Evolutionary conservation across 2,329 filamentous ascomycete genomes (phyloP).

Genomic region (Diaporthe humulicola): DNA sequence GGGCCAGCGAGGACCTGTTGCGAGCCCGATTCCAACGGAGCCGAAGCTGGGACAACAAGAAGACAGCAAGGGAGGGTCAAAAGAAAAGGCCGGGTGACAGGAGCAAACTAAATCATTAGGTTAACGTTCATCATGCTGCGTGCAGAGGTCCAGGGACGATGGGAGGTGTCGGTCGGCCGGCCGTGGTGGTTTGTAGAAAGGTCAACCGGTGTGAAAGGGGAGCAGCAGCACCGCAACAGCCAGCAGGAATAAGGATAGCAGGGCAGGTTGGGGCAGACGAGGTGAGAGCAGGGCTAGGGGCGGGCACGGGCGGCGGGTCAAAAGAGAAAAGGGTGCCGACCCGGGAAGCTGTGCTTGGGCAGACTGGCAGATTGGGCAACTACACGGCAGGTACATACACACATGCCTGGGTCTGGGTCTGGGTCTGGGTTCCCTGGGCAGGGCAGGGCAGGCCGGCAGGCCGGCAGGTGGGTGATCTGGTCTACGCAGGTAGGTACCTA

Average conservation of each 20-base stretch:
- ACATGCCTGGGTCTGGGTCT: not conserved
- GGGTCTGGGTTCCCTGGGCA: not conserved
- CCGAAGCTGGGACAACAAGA: constrained; percentile 3
- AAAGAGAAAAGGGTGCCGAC: constrained; percentile 21
- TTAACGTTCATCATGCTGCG: constrained; percentile 38
- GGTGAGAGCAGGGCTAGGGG: constrained; percentile 15
- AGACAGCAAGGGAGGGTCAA: constrained; percentile 34
- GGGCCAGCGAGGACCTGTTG: constrained; percentile 1
- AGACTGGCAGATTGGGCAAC: constrained; percentile 20
- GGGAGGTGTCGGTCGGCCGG: constrained; percentile 12
- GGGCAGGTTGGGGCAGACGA: not conserved
- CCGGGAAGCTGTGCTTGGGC: constrained; percentile 9
- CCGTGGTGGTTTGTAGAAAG: constrained; percentile 27
- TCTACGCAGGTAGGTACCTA: not conserved
- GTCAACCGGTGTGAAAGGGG: constrained; percentile 30
- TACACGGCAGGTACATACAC: not conserved
- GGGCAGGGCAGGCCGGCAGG: constrained; percentile 7
- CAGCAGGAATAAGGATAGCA: not conserved
- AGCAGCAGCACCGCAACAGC: not conserved
- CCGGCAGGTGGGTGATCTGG: not conserved
- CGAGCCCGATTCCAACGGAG: constrained; percentile 2
- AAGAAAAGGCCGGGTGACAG: constrained; percentile 29
- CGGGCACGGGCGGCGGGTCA: constrained; percentile 14
- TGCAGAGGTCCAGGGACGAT: constrained; percentile 8
- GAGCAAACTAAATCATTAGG: constrained; percentile 37